A percentile compares a stretch with the other conserved stretches of the same genome.
These are phyloP conservation scores for Xeromyces bisporus DNA, from an alignment of 495 filamentous ascomycete genomes.

Conservation along the genomic window DNA sequence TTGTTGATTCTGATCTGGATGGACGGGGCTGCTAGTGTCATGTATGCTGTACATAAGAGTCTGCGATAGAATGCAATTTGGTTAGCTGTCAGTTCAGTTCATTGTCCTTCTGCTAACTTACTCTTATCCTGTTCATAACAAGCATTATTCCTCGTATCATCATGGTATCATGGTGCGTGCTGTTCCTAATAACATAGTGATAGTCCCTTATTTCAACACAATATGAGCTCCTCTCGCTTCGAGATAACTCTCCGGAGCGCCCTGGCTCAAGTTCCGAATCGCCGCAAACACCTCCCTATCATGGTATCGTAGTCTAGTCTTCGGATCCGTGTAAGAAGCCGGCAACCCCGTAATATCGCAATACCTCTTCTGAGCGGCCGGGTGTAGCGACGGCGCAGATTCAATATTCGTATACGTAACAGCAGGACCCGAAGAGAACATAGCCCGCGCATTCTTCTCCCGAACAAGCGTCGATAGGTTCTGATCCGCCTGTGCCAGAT, in stretches of 20 bases:
- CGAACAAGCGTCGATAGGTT: conserved; percentile 71
- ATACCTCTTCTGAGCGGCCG: conserved; percentile 61
- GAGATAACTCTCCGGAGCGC: conserved; percentile 69
- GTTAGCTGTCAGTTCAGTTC: too few species aligned
- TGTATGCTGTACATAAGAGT: too few species aligned
- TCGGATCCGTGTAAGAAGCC: conserved; percentile 81
- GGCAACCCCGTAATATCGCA: conserved; percentile 89
- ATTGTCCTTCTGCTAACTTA: too few species aligned
- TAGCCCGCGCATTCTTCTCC: conserved; percentile 45
- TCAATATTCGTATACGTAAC: conserved; percentile 94
- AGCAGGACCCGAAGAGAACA: conserved; percentile 37
- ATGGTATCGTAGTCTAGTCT: conserved; percentile 78
- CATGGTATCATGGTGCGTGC: background rate
- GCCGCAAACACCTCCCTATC: conserved; percentile 76
- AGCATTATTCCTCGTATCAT: background rate
- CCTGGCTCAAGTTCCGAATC: conserved; percentile 58
- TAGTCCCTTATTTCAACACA: conserved; percentile 53
- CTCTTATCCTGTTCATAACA: too few species aligned
- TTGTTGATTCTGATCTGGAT: too few species aligned
- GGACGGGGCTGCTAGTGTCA: too few species aligned
- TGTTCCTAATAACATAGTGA: background rate
- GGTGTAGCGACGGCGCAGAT: conserved; percentile 64
- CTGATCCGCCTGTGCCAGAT: conserved; percentile 68
- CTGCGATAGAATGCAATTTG: too few species aligned
- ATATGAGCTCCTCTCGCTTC: conserved; percentile 84